Evolutionary conservation across 176 grass and related monocot genomes (phyloP).

Genomic region (sorghum (Sorghum bicolor)): Sorghum_bicolor_NCBIv3 NC_012877.2:2803501-2804000

Average conservation of each 20-base stretch:
- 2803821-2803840: neutral
- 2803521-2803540: conserved; percentile 6
- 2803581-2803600: conserved; percentile 85
- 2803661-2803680: neutral
- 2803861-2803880: neutral
- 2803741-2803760: conserved; percentile 23
- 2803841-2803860: neutral
- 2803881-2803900: neutral
- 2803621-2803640: conserved; percentile 13
- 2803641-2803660: neutral
- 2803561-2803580: conserved; percentile 54
- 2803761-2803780: neutral
- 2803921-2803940: neutral
- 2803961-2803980: neutral
- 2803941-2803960: neutral
- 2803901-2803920: neutral
- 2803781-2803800: neutral
- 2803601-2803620: conserved; percentile 64
- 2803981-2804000: neutral
- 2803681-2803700: conserved; percentile 17
- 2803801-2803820: neutral
- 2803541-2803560: conserved; percentile 34
- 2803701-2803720: neutral
- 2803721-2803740: neutral
- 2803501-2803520: neutral